Evolutionary conservation across 208 protist genomes (phyloP).

Genomic region (Phytomonas francai): DNA sequence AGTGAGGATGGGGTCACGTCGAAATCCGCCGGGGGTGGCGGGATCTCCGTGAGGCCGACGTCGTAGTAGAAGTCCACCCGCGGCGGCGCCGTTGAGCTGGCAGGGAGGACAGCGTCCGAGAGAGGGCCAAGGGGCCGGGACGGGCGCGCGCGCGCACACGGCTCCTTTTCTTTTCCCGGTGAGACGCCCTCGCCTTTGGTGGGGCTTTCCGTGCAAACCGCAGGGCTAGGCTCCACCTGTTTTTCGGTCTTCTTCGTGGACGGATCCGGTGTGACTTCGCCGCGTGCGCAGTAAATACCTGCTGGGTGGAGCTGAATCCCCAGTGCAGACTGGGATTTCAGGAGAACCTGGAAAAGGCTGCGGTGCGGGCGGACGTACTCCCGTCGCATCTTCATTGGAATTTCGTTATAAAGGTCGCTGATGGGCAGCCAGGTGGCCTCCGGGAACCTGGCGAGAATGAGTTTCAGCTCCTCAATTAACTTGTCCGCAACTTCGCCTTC

Average conservation of each 20-base stretch:
- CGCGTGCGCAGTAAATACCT: conserved; percentile 55
- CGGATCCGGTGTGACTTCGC: conserved; percentile 8
- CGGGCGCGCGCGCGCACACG: background rate
- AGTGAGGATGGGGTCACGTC: conserved; percentile 50
- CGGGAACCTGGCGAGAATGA: conserved; percentile 9
- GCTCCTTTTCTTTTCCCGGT: background rate
- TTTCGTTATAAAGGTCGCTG: conserved; percentile 52
- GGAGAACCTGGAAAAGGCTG: conserved; percentile 48
- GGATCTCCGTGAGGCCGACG: conserved; percentile 41
- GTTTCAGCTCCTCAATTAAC: conserved; percentile 16
- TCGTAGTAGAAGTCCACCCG: conserved; percentile 82
- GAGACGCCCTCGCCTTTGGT: background rate
- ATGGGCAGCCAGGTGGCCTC: conserved; percentile 44
- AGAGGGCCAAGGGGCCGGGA: background rate
- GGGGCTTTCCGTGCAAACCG: background rate
- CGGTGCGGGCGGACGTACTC: conserved; percentile 69
- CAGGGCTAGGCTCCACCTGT: background rate
- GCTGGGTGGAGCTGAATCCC: conserved; percentile 35
- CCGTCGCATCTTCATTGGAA: conserved; percentile 37
- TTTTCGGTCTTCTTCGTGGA: background rate
- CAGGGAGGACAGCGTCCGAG: background rate
- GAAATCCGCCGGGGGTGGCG: conserved; percentile 69
- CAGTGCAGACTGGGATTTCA: conserved; percentile 24
- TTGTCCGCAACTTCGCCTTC: conserved; percentile 6
- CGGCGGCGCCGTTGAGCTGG: background rate